Percentiles rank a stretch among this genome's conserved stretches.
Evolutionary conservation across 768 basidiomycete species (phyloP).

Genomic region (Gelatoporia subvermispora): DNA sequence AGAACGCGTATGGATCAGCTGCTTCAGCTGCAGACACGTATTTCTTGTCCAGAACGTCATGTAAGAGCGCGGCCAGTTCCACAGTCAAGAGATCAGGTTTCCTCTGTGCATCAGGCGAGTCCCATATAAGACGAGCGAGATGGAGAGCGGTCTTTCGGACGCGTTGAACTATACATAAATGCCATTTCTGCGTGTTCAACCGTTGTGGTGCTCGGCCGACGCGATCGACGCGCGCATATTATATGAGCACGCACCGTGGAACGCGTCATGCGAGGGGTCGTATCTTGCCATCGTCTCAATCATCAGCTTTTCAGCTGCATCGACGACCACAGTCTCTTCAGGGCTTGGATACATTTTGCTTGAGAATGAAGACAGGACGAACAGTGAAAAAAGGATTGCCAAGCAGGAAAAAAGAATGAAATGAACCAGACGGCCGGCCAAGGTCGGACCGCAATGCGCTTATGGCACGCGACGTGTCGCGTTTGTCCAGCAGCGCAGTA

Average conservation of each 20-base stretch:
- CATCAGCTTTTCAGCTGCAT: constrained; percentile 67
- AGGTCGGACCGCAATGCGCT: not conserved
- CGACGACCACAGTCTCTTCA: constrained; percentile 47
- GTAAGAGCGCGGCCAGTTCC: constrained; percentile 83
- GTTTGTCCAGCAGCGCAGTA: not conserved
- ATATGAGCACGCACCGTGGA: constrained; percentile 52
- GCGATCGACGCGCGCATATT: not conserved
- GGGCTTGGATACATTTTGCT: constrained; percentile 39
- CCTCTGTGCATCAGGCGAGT: constrained; percentile 16
- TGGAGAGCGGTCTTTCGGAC: constrained; percentile 73
- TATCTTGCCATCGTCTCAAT: constrained; percentile 67
- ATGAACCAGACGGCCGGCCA: not conserved
- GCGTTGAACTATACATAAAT: constrained; percentile 59
- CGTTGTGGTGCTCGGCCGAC: not conserved
- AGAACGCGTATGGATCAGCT: constrained; percentile 59
- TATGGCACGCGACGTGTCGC: not conserved
- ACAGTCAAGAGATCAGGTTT: constrained; percentile 69
- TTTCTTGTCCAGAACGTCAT: constrained; percentile 86
- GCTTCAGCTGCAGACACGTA: constrained; percentile 55
- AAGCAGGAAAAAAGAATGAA: not conserved
- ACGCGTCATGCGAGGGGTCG: constrained; percentile 77
- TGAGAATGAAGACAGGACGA: not conserved
- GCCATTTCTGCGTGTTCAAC: not conserved
- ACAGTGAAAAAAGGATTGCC: not conserved
- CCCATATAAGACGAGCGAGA: constrained; percentile 47